Conservation (phyloP, 352 stramenopile species). For the Pythium aristosporum region DNA sequence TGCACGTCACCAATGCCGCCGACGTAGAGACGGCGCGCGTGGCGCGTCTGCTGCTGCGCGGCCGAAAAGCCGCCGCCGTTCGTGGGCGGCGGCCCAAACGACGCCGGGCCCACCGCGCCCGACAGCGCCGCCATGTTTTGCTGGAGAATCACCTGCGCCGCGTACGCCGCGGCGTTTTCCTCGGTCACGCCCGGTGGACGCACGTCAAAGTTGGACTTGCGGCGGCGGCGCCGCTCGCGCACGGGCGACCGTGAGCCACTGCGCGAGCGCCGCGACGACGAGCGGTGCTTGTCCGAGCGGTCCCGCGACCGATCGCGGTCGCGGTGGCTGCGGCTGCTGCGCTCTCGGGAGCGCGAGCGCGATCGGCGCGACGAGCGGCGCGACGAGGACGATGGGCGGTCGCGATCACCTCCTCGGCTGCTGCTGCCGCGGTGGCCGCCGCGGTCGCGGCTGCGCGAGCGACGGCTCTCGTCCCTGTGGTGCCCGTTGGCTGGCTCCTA, state of each 20-base stretch:
- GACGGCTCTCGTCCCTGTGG: slow-evolving; percentile 17
- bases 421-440: slow-evolving; percentile 10
- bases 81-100: slow-evolving; percentile 48
- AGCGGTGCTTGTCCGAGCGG: slow-evolving; percentile 42
- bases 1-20: slow-evolving; percentile 88
- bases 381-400: slow-evolving; percentile 26
- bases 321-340: slow-evolving; percentile 26
- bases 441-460: slow-evolving; percentile 41
- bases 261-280: slow-evolving; percentile 43
- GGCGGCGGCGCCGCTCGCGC: slow-evolving; percentile 41
- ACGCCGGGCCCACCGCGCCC: slow-evolving; percentile 56
- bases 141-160: slow-evolving; percentile 81
- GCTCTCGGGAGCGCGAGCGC: slow-evolving; percentile 26
- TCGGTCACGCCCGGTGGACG: slow-evolving; percentile 75
- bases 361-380: slow-evolving; percentile 44
- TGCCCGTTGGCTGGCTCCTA: slow-evolving; percentile 30
- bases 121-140: slow-evolving; percentile 78
- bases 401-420: slow-evolving; percentile 18
- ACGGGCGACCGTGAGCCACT: slow-evolving; percentile 25
- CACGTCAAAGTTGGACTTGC: slow-evolving; percentile 87
- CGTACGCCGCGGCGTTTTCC: slow-evolving; percentile 80
- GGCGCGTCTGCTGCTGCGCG: slow-evolving; percentile 90
- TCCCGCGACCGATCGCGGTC: slow-evolving; percentile 28
- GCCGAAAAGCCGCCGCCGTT: slow-evolving; percentile 15
- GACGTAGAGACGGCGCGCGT: slow-evolving; percentile 96